These are phyloP conservation scores for Fereydounia khargensis DNA, from an alignment of 1,284 basidiomycete species.

Conservation along the genomic window DNA sequence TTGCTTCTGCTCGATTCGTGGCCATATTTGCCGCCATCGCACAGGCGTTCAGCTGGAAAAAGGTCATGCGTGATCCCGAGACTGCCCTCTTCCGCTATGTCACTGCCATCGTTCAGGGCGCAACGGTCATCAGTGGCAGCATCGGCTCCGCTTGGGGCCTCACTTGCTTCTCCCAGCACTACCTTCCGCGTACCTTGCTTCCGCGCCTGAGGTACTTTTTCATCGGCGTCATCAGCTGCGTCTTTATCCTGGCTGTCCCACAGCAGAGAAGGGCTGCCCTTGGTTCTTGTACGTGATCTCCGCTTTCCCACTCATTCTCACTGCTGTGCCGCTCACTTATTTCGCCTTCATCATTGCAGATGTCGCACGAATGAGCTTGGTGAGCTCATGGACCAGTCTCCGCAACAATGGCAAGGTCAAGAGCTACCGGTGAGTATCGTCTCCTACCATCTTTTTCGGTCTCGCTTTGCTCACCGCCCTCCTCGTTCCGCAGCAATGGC, in stretches of 20 bases:
- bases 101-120: slow-evolving; percentile 40
- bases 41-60: slow-evolving; percentile 17
- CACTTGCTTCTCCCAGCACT: slow-evolving; percentile 46
- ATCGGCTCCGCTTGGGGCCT: slow-evolving; percentile 48
- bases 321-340: background rate
- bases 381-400: slow-evolving; percentile 16
- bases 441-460: background rate
- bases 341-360: slow-evolving; percentile 2
- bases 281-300: slow-evolving; percentile 19
- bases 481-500: slow-evolving; percentile 8
- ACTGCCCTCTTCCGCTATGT: slow-evolving; percentile 39
- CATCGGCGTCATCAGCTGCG: slow-evolving; percentile 37
- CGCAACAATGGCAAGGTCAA: slow-evolving; percentile 21
- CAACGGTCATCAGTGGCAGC: slow-evolving; percentile 42
- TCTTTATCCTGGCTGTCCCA: slow-evolving; percentile 44
- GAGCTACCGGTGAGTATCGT: background rate
- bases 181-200: slow-evolving; percentile 35
- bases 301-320: background rate
- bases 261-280: slow-evolving; percentile 22
- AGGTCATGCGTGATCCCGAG: slow-evolving; percentile 41
- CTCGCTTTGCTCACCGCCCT: background rate
- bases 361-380: slow-evolving; percentile 18
- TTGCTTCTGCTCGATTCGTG: slow-evolving; percentile 37
- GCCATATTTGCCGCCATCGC: slow-evolving; percentile 26
- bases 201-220: slow-evolving; percentile 38